These are phyloP conservation scores for Corylus americana DNA, from an alignment of 306 rosid genomes.

Conservation along the genomic window DNA sequence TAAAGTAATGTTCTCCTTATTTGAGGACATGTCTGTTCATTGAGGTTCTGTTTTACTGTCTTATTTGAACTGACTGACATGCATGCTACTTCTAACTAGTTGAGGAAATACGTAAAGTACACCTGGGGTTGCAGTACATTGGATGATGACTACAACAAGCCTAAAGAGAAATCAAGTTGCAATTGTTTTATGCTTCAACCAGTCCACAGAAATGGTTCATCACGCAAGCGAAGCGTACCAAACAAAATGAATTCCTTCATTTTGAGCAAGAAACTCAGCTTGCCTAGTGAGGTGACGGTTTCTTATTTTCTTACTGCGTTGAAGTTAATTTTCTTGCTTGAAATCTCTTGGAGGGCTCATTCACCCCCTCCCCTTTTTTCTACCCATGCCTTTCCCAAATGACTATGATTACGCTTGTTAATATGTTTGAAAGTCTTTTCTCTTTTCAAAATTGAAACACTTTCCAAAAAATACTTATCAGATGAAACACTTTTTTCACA, in stretches of 20 bases:
- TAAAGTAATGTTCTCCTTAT: conserved; percentile 58
- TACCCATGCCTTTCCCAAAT: too few relatives aligned
- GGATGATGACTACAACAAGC: conserved; percentile 34
- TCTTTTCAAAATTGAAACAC: too few relatives aligned
- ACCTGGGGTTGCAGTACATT: conserved; percentile 63
- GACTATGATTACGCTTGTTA: too few relatives aligned
- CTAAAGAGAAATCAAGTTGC: conserved; percentile 45
- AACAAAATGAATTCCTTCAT: conserved; percentile 42
- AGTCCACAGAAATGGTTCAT: conserved; percentile 41
- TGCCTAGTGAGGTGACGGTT: conserved; percentile 53
- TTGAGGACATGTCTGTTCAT: conserved; percentile 10
- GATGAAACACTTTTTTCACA: too few relatives aligned
- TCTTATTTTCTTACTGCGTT: conserved; percentile 8
- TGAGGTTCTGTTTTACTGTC: conserved; percentile 14
- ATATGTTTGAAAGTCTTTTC: too few relatives aligned
- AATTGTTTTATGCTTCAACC: conserved; percentile 45
- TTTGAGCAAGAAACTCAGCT: conserved; percentile 42
- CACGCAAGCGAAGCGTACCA: conserved; percentile 44
- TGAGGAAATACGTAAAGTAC: conserved; percentile 93
- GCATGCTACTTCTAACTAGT: conserved; percentile 42
- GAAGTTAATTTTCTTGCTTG: neutral
- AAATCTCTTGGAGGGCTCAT: neutral
- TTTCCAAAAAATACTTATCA: too few relatives aligned
- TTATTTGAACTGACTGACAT: conserved; percentile 27
- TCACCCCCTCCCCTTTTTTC: too few relatives aligned